Conservation (phyloP, 2,329 filamentous ascomycete species). For the Nothopassalora personata region DNA sequence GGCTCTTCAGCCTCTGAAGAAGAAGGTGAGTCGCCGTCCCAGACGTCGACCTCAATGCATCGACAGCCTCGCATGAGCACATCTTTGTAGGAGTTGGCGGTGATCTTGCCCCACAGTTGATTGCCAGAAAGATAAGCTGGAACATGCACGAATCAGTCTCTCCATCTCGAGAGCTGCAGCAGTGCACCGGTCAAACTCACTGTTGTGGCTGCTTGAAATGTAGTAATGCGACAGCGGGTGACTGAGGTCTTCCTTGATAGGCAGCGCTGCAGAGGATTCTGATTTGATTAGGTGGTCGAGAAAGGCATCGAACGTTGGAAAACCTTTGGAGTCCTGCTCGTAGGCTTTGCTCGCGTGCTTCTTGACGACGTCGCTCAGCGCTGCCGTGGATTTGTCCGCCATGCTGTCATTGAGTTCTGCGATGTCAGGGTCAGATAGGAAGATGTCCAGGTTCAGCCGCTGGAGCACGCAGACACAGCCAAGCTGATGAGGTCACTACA, state of each 20-base stretch:
- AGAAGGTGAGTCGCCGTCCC: conserved; percentile 62
- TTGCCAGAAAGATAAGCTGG: conserved; percentile 61
- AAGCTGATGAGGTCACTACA: not conserved
- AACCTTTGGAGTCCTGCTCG: conserved; percentile 7
- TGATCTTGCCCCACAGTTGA: conserved; percentile 73
- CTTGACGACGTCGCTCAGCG: conserved; percentile 13
- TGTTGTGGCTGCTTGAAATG: conserved; percentile 93
- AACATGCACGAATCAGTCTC: not conserved
- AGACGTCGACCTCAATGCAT: conserved; percentile 92
- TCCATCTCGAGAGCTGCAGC: conserved; percentile 34
- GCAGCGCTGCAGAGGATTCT: conserved; percentile 14
- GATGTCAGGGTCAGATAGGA: not conserved
- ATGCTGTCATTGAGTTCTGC: not conserved
- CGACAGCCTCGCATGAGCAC: conserved; percentile 68
- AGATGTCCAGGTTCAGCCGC: not conserved
- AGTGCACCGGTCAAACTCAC: conserved; percentile 52
- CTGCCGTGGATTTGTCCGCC: conserved; percentile 3
- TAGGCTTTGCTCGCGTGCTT: conserved; percentile 24
- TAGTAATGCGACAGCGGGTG: conserved; percentile 79
- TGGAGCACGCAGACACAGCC: conserved; percentile 1
- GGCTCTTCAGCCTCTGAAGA: conserved; percentile 31
- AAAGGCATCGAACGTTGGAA: conserved; percentile 37
- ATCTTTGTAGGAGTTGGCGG: conserved; percentile 70
- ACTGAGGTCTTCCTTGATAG: conserved; percentile 23
- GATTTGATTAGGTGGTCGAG: conserved; percentile 36